Base-by-base conservation (phyloP, 2,329 filamentous ascomycete genomes). In the Penicillium sp. region DNA sequence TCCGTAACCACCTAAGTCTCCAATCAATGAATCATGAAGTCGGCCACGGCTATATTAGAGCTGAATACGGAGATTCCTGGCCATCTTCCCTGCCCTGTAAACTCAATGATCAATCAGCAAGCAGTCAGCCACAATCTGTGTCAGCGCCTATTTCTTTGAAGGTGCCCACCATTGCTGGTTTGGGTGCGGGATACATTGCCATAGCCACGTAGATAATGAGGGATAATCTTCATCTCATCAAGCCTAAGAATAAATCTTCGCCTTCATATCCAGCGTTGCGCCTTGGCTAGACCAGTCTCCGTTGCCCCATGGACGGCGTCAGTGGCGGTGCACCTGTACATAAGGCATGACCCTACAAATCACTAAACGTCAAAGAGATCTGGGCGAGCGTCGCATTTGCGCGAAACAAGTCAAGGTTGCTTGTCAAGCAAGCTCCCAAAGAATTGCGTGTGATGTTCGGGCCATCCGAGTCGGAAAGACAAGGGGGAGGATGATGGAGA, bases 251-350 rank as follows among this genome's bases (percentile, higher is more conserved):
- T 41, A 41, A 17, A 11, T 15, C 11, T 41, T 13, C 9, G 11
- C 11, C 35, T 13, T 41, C 35, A 41, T 15, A 11, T 41, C 13
- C 8, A 1, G 35, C 26, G 26, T 26, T 26, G 26, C 26, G 26
- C 26, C 31, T 46, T 35, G 44, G 46, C 53, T 41, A 56, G 41
- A 35, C 53, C 13, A 23, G 47, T 53, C 50, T 41, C 30, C 31
- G 23, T 13, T 29, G 38, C 38, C 26, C 26, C 26, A 26, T 26
- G 26, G 38, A n/a, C 17, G 45, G 38, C 38, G 3, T 41, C 38
- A 54, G 53, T 47, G 53, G 53, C 53, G 53, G 53, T 56, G 53
- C 53, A 56, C 23, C 11, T 21, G 31, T n/a, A 29, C 15, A 7
- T n/a, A 29, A 56, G 23, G 53, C 30, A 26, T 47, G 13, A 47